A percentile compares a stretch with the other conserved stretches of the same genome.
Evolutionary conservation across 345 rosid genomes (phyloP).

Genomic region (Camelina neglecta): DNA sequence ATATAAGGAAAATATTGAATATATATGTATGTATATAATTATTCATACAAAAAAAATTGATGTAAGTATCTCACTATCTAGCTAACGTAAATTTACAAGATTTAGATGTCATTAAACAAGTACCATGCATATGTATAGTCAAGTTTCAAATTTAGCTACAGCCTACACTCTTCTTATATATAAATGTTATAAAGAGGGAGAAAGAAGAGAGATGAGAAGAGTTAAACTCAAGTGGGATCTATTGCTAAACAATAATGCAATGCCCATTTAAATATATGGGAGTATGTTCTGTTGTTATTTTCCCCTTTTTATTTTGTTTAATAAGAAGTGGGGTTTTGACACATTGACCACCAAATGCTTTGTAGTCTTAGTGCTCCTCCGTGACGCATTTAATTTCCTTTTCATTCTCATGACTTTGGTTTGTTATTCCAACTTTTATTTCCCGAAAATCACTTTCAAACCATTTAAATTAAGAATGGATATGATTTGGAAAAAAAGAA

Average conservation of each 20-base stretch:
- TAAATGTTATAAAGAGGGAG: background rate
- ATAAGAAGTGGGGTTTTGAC: conserved; percentile 57
- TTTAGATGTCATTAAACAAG: conserved; percentile 4
- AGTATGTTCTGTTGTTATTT: conserved; percentile 37
- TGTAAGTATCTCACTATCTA: background rate
- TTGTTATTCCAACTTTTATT: conserved; percentile 21
- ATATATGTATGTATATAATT: background rate
- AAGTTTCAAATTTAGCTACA: background rate
- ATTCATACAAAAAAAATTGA: background rate
- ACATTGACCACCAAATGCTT: conserved; percentile 57
- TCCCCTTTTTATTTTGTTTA: conserved; percentile 22
- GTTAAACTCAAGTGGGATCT: conserved; percentile 42
- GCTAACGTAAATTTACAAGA: background rate
- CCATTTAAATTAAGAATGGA: conserved; percentile 22
- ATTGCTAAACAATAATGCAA: conserved; percentile 40
- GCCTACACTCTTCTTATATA: background rate
- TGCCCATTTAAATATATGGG: conserved; percentile 2
- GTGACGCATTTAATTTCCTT: conserved; percentile 50
- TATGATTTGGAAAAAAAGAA: background rate
- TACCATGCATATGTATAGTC: background rate
- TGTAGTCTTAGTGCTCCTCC: conserved; percentile 52
- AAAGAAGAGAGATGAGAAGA: conserved; percentile 19
- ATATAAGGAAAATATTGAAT: background rate
- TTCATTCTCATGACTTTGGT: conserved; percentile 28
- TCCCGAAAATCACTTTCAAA: conserved; percentile 20